Conservation (phyloP, 148 eudicot genomes). For the Chenopodium formosanum region DNA sequence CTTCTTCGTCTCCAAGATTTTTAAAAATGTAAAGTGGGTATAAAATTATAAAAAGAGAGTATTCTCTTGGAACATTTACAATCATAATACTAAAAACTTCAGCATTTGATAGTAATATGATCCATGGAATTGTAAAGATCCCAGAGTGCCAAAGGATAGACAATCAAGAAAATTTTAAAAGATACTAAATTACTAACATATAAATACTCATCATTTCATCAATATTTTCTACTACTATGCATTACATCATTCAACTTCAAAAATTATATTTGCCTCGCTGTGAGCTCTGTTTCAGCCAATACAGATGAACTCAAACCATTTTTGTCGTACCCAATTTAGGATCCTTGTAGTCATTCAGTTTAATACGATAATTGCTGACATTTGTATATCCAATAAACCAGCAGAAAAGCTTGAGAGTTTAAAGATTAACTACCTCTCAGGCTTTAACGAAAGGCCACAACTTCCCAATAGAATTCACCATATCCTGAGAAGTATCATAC, state of each 20-base stretch:
- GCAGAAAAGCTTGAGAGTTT: not conserved
- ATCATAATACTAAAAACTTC: too few relatives aligned
- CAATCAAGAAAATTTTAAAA: not conserved
- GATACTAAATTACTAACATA: not conserved
- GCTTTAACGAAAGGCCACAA: not conserved
- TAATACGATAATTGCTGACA: not conserved
- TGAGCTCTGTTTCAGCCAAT: not conserved
- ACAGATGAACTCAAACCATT: not conserved
- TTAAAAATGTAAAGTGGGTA: too few relatives aligned
- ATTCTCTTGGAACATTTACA: too few relatives aligned
- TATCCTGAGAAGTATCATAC: not conserved
- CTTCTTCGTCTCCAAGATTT: too few relatives aligned
- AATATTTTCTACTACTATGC: not conserved
- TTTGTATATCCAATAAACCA: slow-evolving; percentile 4
- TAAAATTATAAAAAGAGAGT: too few relatives aligned
- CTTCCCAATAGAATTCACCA: not conserved
- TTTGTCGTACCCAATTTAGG: not conserved
- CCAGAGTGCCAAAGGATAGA: too few relatives aligned
- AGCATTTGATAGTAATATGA: too few relatives aligned
- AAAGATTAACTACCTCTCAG: not conserved
- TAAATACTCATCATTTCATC: not conserved
- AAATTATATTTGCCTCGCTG: slow-evolving; percentile 1
- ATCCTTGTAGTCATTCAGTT: not conserved
- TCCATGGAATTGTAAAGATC: too few relatives aligned
- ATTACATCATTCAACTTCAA: slow-evolving; percentile 1